Percentiles rank a stretch among this genome's conserved stretches.
Evolutionary conservation across 2,329 filamentous ascomycete genomes (phyloP).

Genomic region (Pyrenophora teres): DNA sequence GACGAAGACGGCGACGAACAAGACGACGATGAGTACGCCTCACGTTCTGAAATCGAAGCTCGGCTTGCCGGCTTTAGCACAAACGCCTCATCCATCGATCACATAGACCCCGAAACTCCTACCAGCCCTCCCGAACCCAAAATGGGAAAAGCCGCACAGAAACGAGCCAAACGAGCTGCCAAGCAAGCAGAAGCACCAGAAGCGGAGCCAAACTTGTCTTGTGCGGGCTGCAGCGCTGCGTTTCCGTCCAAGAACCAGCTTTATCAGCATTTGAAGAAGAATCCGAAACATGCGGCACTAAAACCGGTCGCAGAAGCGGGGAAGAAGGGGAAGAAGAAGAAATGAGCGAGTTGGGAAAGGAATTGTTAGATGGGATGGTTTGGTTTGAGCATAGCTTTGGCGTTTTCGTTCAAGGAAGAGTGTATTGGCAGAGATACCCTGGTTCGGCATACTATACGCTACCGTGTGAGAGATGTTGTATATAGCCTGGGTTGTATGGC

Average conservation of each 20-base stretch:
- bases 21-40: slow-evolving; percentile 45
- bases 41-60: slow-evolving; percentile 44
- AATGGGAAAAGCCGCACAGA: slow-evolving; percentile 55
- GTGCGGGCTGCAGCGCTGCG: slow-evolving; percentile 74
- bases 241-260: slow-evolving; percentile 77
- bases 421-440: too few species aligned
- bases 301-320: slow-evolving; percentile 15
- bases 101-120: slow-evolving; percentile 1
- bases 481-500: too few species aligned
- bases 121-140: slow-evolving; percentile 36
- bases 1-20: slow-evolving; percentile 26
- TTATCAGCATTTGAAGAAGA: slow-evolving; percentile 72
- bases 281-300: slow-evolving; percentile 64
- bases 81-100: slow-evolving; percentile 11
- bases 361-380: too few species aligned
- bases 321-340: slow-evolving; percentile 33
- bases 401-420: too few species aligned
- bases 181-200: slow-evolving; percentile 43
- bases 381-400: too few species aligned
- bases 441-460: too few species aligned
- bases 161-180: slow-evolving; percentile 53
- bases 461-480: too few species aligned
- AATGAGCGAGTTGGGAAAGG: neutral
- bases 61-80: slow-evolving; percentile 31
- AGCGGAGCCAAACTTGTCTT: slow-evolving; percentile 62